Conservation (phyloP, 495 filamentous ascomycete genomes). For the Tuber magnatum region DNA sequence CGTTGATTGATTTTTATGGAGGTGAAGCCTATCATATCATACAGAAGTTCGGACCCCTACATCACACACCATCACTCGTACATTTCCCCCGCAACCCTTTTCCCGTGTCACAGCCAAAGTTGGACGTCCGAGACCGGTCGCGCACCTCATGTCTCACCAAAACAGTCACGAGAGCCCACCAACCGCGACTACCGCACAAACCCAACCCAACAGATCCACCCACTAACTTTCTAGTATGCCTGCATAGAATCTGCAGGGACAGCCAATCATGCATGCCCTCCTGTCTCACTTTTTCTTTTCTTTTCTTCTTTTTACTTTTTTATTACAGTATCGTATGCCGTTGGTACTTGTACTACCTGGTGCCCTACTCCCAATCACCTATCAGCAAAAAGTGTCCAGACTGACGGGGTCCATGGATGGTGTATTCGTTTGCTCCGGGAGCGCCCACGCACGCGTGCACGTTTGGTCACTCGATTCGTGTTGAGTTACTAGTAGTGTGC, state of each 20-base stretch:
- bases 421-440: no score
- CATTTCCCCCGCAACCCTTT: not conserved
- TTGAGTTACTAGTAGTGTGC: not conserved
- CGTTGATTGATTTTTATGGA: not conserved
- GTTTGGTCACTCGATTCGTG: no score
- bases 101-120: not conserved
- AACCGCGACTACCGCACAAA: not conserved
- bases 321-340: not conserved
- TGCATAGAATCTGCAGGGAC: no score
- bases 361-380: not conserved
- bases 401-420: no score
- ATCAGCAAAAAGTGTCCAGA: no score
- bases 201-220: not conserved
- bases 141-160: not conserved
- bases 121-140: not conserved
- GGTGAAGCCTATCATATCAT: not conserved
- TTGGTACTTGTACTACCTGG: not conserved
- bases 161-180: not conserved
- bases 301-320: not conserved
- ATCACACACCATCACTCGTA: not conserved
- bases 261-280: not conserved
- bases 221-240: not conserved
- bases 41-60: not conserved
- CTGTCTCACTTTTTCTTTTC: not conserved
- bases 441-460: no score